A percentile compares a stretch with the other conserved stretches of the same genome.
These are phyloP conservation scores for Aquilaria malaccensis DNA, from an alignment of 345 rosid species.

Conservation along the genomic window DNA sequence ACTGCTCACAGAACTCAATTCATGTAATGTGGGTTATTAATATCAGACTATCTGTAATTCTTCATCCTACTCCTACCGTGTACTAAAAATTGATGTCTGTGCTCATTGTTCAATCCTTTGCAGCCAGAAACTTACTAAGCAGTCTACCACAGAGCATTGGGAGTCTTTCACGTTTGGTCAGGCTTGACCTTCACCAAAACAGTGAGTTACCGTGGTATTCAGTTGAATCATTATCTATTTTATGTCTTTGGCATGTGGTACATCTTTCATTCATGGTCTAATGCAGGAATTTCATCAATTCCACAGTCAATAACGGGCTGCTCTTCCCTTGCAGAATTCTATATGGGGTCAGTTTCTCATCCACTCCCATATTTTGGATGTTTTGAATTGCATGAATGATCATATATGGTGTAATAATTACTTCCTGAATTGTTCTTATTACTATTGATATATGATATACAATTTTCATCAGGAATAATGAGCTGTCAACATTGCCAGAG, in stretches of 20 bases:
- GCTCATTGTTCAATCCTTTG: conserved; percentile 14
- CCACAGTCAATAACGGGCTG: conserved; percentile 74
- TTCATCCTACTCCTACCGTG: no score
- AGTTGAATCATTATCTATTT: conserved; percentile 5
- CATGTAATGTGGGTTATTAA: conserved; percentile 42
- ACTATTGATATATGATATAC: no score
- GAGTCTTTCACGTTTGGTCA: conserved; percentile 68
- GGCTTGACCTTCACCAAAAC: conserved; percentile 92
- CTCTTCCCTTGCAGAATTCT: conserved; percentile 72
- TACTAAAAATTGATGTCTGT: background rate
- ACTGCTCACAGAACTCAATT: conserved; percentile 72
- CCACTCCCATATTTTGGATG: conserved; percentile 3
- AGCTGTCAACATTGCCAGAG: conserved; percentile 54
- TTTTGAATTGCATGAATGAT: no score
- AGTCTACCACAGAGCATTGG: conserved; percentile 69
- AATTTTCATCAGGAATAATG: conserved; percentile 50
- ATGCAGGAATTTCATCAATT: conserved; percentile 56
- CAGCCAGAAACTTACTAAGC: conserved; percentile 74
- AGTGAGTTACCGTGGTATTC: conserved; percentile 39
- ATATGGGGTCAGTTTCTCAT: conserved; percentile 64
- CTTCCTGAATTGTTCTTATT: no score
- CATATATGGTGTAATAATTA: no score
- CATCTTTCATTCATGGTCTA: conserved; percentile 2
- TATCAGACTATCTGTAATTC: no score
- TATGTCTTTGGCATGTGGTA: conserved; percentile 3